Base-by-base conservation (phyloP, 306 rosid species). In the Medicago lupulina region DNA sequence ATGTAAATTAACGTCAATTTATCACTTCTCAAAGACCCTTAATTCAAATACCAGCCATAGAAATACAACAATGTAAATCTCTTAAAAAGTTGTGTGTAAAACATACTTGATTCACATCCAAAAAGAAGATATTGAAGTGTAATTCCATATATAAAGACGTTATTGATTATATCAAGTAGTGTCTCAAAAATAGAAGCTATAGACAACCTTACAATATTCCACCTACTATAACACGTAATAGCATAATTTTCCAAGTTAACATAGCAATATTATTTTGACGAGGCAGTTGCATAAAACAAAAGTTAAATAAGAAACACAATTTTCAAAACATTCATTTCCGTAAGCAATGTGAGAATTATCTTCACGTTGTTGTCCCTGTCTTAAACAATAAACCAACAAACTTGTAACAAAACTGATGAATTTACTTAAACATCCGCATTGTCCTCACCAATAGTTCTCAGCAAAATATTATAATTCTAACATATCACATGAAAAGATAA, bases 301-400 rank as follows among this genome's bases (percentile, higher is more conserved):
- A 44, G 4, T 11, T 11, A 44, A 14, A 23, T 0, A 62, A 15
- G 46, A 62, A 62, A 62, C 46, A 62, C 44, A 31, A 31, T 61
- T 31, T 61, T 31, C 43, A 31, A 10, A 23, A 44, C 36, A 59
- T 28, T 31, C 14, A 62, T 15, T 15, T n/a, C 7, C 23, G 14
- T 36, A 36, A 62, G 12, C n/a, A 2, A 31, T 13, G 12, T 14
- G 38, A 13, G 54, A 14, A 10, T 34, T 36, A 17, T 64, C 16
- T 8, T 40, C 14, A 2, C 2, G 0, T 19, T 43, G 11, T 41
- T 18, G 6, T 19, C 36, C 11, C 19, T 67, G 0, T 28, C 19
- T 15, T 47, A 47, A 47, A 23, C 74, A 47, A 25, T 43, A 23
- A 47, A 68, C 23, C 55, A 67, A 43, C 53, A 11, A 67, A 67